Evolutionary conservation across 176 grass and related monocot genomes (phyloP), one percentile per base, ranked within the genome.

Genomic region (Phoenix roebelenii): DNA sequence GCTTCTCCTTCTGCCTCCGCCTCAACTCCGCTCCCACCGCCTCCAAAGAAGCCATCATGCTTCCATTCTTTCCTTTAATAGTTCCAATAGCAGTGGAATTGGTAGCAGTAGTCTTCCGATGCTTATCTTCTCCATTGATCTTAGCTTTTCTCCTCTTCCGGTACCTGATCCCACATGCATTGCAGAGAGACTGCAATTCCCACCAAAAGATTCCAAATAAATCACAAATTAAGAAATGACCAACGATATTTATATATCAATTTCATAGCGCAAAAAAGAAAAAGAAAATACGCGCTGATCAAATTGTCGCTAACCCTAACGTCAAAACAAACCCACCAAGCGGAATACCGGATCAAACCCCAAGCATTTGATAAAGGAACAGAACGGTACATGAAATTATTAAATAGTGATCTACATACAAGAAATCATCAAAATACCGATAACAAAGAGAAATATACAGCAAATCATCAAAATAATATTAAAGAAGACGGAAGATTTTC

Each of bases 151-250:
- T 74, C 54, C 50, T 72, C 49, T 76, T 82, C 61, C 79, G 76
- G 67, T 72, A 82, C 7, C 60, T 76, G 55, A 82, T 82, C 17
- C 79, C 79, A 59, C 79, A 82, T 62, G 79, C 79, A 50, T 82
- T 82, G 67, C 79, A 82, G 23, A 82, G 67, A 23, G 79, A 72
- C 79, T 77, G 64, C 52, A 39, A 39, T 39, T 39, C 1, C 7
- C 35, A 39, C 18, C 15, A 44, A 22, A 65, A 52, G 49, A 10
- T 17, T 15, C 2, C n/a, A 15, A 54, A 52, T 68, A 58, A 25
- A 48, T 60, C 50, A 56, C 0, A 61, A 6, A 18, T 1, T 30
- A 30, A 30, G 5, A 30, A 6, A 30, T 5, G 5, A 30, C 28
- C 5, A 28, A 28, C 25, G 25, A 28, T 0, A 28, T 20, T 20